Percentiles rank a stretch among this genome's conserved stretches.
These are phyloP conservation scores for Tetraselmis striata DNA, from an alignment of 139 green algal genomes.

Conservation along the genomic window DNA sequence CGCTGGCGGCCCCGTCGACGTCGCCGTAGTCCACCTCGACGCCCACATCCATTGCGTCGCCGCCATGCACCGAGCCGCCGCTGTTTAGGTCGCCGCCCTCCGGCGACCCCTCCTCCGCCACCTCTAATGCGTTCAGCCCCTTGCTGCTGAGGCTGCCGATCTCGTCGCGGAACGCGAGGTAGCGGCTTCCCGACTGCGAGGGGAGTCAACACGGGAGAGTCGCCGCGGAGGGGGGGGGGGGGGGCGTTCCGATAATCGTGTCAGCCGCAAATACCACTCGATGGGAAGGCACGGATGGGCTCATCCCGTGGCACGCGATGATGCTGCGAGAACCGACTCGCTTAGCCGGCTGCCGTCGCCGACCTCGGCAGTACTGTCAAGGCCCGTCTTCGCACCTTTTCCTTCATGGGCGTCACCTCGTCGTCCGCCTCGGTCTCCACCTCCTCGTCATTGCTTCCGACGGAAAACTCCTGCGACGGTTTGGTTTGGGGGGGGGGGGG, in stretches of 20 bases:
- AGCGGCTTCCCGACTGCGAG: not conserved
- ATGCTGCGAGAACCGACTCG: too few relatives aligned
- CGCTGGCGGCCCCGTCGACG: not conserved
- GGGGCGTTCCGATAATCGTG: too few relatives aligned
- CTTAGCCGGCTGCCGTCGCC: too few relatives aligned
- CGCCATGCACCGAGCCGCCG: too few relatives aligned
- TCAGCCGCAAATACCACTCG: too few relatives aligned
- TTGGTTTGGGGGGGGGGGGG: not conserved
- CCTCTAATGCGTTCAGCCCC: not conserved
- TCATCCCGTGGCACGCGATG: too few relatives aligned
- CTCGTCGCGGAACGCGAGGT: not conserved
- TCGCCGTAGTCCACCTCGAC: not conserved
- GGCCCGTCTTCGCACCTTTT: not conserved
- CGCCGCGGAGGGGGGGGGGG: too few relatives aligned
- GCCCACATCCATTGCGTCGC: not conserved
- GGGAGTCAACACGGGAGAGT: too few relatives aligned
- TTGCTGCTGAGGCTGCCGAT: not conserved
- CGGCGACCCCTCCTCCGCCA: not conserved
- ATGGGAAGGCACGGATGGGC: too few relatives aligned
- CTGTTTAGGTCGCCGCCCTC: too few relatives aligned
- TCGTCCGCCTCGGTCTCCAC: not conserved
- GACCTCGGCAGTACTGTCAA: too few relatives aligned
- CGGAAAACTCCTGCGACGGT: not conserved
- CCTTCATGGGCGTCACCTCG: not conserved
- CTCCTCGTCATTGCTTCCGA: not conserved